A percentile compares a stretch with the other conserved stretches of the same genome.
Evolutionary conservation across 805 yeast genomes (phyloP).

Genomic region (Saccharomyces mikatae): DNA sequence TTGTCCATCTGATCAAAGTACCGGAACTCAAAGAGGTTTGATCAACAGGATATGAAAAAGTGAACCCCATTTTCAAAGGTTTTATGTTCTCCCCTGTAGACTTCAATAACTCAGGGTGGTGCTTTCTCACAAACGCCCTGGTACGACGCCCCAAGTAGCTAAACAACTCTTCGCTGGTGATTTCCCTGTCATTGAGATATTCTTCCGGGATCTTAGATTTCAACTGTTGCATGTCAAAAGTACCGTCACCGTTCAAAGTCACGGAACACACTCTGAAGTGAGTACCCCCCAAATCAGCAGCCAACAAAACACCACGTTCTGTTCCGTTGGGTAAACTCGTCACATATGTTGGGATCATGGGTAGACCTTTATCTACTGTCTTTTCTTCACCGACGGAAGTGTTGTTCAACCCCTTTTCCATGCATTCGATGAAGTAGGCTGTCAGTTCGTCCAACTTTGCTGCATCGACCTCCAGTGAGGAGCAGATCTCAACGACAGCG

Average conservation of each 20-base stretch:
- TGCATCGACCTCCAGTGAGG: conserved; percentile 20
- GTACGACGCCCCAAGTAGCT: conserved; percentile 67
- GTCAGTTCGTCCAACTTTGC: conserved; percentile 29
- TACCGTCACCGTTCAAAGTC: conserved; percentile 62
- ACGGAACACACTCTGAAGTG: conserved; percentile 93
- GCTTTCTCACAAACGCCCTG: conserved; percentile 51
- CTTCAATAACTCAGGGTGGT: conserved; percentile 45
- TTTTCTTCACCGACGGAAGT: conserved; percentile 16
- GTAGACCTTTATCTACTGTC: conserved; percentile 42
- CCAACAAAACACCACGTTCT: conserved; percentile 75
- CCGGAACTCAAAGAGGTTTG: conserved; percentile 79
- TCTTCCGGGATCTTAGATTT: conserved; percentile 75
- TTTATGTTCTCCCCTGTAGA: conserved; percentile 22
- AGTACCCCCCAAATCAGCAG: conserved; percentile 95
- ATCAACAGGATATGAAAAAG: conserved; percentile 87
- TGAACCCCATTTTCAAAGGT: conserved; percentile 73
- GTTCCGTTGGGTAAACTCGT: conserved; percentile 78
- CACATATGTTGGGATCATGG: conserved; percentile 92
- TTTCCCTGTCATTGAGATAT: conserved; percentile 49
- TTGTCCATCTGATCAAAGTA: conserved; percentile 87
- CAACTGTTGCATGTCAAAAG: conserved; percentile 67
- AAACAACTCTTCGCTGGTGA: conserved; percentile 58
- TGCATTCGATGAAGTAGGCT: conserved; percentile 49
- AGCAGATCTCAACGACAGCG: conserved; percentile 23
- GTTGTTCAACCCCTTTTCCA: conserved; percentile 48